Evolutionary conservation across 2,329 filamentous ascomycete genomes (phyloP).

Genomic region (Talaromyces pinophilus): DNA sequence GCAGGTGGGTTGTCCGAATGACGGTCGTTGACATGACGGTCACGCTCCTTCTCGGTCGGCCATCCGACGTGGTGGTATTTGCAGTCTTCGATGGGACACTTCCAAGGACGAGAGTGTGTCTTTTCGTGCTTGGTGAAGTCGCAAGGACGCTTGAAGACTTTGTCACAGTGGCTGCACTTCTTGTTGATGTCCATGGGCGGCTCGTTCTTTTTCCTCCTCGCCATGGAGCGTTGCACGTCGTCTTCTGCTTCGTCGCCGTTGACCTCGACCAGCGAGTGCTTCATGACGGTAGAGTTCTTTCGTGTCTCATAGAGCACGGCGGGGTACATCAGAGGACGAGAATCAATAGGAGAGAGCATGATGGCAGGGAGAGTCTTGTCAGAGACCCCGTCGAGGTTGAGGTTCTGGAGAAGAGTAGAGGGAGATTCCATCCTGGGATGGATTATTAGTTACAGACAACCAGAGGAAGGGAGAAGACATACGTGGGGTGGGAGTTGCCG

Average conservation of each 20-base stretch:
- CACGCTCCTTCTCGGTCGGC: slow-evolving; percentile 97
- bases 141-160: slow-evolving; percentile 95
- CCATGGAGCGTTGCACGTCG: slow-evolving; percentile 90
- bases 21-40: slow-evolving; percentile 94
- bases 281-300: slow-evolving; percentile 46
- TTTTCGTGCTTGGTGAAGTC: slow-evolving; percentile 98
- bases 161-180: slow-evolving; percentile 79
- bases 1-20: slow-evolving; percentile 78
- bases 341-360: slow-evolving; percentile 75
- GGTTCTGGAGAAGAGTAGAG: slow-evolving; percentile 56
- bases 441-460: not conserved
- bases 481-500: slow-evolving; percentile 63
- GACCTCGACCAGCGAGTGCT: slow-evolving; percentile 48
- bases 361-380: slow-evolving; percentile 81
- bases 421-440: slow-evolving; percentile 66
- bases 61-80: slow-evolving; percentile 89
- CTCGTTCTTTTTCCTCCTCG: slow-evolving; percentile 89
- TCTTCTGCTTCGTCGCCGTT: slow-evolving; percentile 63
- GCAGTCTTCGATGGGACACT: slow-evolving; percentile 70
- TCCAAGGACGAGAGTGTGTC: slow-evolving; percentile 94
- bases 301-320: slow-evolving; percentile 63
- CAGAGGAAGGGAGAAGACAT: slow-evolving; percentile 53
- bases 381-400: slow-evolving; percentile 72
- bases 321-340: slow-evolving; percentile 69
- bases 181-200: slow-evolving; percentile 80